phyloP scores from a whole-genome alignment of 768 basidiomycete genomes.

The Lactarius psammicola region DNA sequence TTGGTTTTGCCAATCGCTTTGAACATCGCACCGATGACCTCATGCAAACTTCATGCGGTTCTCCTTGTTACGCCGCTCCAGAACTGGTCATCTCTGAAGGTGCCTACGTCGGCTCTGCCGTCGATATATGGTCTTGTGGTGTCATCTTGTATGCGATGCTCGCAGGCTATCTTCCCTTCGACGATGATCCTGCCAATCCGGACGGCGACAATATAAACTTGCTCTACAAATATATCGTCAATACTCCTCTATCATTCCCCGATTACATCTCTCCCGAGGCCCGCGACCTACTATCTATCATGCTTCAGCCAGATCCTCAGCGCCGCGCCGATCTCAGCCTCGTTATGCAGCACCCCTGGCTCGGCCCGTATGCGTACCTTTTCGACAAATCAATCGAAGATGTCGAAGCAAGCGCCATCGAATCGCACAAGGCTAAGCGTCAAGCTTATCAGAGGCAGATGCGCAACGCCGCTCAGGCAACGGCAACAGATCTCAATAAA shows the following conservation, averaged over 20 bases:
- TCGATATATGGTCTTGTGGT: conserved; percentile 97
- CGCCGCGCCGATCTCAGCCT: conserved; percentile 69
- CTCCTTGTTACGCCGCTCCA: conserved; percentile 97
- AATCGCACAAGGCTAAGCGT: conserved; percentile 81
- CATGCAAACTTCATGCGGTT: conserved; percentile 98
- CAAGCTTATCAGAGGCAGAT: conserved; percentile 80
- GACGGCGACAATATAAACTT: conserved; percentile 99
- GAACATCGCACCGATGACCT: conserved; percentile 90
- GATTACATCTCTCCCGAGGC: conserved; percentile 87
- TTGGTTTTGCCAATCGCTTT: conserved; percentile 98
- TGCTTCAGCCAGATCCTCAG: conserved; percentile 92
- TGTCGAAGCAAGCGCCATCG: conserved; percentile 76
- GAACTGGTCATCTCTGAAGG: conserved; percentile 98
- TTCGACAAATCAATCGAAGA: conserved; percentile 76
- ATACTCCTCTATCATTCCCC: conserved; percentile 95
- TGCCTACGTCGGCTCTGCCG: conserved; percentile 93
- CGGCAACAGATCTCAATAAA: conserved; percentile 32
- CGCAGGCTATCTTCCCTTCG: conserved; percentile 97
- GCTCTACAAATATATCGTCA: conserved; percentile 97
- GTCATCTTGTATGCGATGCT: conserved; percentile 98
- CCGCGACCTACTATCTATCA: conserved; percentile 77
- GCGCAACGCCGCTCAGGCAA: conserved; percentile 49
- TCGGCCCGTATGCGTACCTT: conserved; percentile 56
- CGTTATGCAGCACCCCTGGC: conserved; percentile 90
- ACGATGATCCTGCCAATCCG: conserved; percentile 97